Conservation (phyloP, 352 stramenopile species). For the Globisporangium parvum region DNA sequence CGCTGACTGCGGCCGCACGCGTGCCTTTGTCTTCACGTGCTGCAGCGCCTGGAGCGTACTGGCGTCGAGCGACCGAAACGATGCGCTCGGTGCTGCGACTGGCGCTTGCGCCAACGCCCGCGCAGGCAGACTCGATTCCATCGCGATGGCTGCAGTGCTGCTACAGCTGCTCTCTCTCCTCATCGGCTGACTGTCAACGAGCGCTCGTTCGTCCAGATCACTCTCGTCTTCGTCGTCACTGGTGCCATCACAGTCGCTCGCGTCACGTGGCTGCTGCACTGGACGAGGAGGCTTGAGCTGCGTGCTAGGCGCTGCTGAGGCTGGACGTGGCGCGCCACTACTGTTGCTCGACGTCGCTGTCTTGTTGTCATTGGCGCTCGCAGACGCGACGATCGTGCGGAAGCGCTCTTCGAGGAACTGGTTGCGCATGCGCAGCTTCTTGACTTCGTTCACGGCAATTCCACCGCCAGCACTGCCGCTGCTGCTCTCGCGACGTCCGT, state of each 20-base stretch:
- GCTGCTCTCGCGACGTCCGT: not conserved
- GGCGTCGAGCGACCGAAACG: constrained; percentile 27
- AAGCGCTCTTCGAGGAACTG: constrained; percentile 59
- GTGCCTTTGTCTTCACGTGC: constrained; percentile 29
- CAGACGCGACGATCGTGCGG: constrained; percentile 15
- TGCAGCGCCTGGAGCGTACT: constrained; percentile 39
- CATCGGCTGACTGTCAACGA: too few relatives aligned
- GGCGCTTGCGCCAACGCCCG: too few relatives aligned
- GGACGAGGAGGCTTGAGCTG: not conserved
- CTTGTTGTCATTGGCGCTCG: not conserved
- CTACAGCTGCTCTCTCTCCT: not conserved
- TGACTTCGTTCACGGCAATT: constrained; percentile 30
- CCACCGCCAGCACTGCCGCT: not conserved
- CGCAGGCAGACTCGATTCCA: not conserved
- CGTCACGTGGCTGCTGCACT: too few relatives aligned
- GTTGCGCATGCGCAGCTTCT: constrained; percentile 51
- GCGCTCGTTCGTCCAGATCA: not conserved
- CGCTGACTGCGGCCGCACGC: constrained; percentile 43
- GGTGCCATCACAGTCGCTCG: not conserved
- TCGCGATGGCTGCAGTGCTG: not conserved
- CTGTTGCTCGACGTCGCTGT: not conserved
- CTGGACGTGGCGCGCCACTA: not conserved
- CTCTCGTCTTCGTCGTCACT: not conserved
- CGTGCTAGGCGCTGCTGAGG: not conserved
- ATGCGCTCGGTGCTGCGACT: not conserved